Evolutionary conservation across 2,329 filamentous ascomycete genomes (phyloP).

Genomic region (Aspergillus puulaauensis): DNA sequence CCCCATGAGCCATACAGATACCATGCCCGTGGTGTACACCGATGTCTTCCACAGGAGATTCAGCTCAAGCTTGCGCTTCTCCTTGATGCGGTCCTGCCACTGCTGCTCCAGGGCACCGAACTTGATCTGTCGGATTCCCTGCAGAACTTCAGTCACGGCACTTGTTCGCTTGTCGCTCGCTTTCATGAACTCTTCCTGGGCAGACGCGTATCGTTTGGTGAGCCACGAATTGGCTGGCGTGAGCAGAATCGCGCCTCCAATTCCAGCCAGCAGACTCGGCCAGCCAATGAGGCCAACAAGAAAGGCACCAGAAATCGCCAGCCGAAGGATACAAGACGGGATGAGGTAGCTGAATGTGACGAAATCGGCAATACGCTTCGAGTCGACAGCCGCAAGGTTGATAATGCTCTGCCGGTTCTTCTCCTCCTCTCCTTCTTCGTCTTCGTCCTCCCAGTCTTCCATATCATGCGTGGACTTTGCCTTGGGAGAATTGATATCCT

Average conservation of each 20-base stretch:
- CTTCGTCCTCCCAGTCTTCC: conserved; percentile 23
- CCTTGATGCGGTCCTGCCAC: conserved; percentile 69
- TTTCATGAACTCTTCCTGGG: conserved; percentile 71
- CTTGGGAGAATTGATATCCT: conserved; percentile 57
- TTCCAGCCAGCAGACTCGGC: conserved; percentile 64
- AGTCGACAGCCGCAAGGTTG: conserved; percentile 75
- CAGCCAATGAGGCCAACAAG: conserved; percentile 68
- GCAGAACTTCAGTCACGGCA: conserved; percentile 70
- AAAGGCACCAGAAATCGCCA: conserved; percentile 65
- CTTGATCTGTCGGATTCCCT: conserved; percentile 79
- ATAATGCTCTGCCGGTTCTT: conserved; percentile 70
- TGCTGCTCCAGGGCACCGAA: conserved; percentile 72
- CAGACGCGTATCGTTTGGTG: conserved; percentile 62
- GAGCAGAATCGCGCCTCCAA: conserved; percentile 62
- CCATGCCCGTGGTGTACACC: conserved; percentile 60
- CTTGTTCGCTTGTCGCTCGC: conserved; percentile 70
- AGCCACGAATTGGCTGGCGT: conserved; percentile 67
- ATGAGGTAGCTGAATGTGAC: conserved; percentile 65
- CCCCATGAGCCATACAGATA: conserved; percentile 69
- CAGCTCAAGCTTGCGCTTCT: conserved; percentile 65
- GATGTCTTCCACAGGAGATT: conserved; percentile 66
- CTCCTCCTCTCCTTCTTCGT: conserved; percentile 44
- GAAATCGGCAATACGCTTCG: conserved; percentile 68
- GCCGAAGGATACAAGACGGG: conserved; percentile 60
- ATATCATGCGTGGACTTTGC: not conserved